Evolutionary conservation across 768 basidiomycete genomes (phyloP).

Genomic region (Pleurotus eryngii): DNA sequence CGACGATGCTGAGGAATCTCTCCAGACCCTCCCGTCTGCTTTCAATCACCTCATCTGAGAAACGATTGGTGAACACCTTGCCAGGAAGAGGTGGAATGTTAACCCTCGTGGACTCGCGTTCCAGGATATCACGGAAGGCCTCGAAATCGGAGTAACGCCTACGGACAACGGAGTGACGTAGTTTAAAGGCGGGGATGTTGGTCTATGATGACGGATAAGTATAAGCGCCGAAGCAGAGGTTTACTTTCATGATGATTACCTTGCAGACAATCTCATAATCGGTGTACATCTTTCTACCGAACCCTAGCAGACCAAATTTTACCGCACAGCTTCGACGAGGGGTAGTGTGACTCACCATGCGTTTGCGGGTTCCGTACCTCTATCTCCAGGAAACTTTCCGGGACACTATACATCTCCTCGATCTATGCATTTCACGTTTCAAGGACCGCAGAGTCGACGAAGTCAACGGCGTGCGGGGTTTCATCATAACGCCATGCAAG

Average conservation of each 20-base stretch:
- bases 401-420: conserved; percentile 98
- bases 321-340: not conserved
- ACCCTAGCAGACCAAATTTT: conserved; percentile 47
- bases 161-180: conserved; percentile 87
- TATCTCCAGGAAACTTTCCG: conserved; percentile 96
- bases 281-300: conserved; percentile 98
- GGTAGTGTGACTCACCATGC: conserved; percentile 58
- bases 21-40: conserved; percentile 88
- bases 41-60: conserved; percentile 98
- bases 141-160: conserved; percentile 92
- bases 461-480: not conserved
- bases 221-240: too few relatives aligned
- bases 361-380: conserved; percentile 97
- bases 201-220: conserved; percentile 51
- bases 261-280: conserved; percentile 99
- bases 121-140: conserved; percentile 96
- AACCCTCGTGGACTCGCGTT: conserved; percentile 94
- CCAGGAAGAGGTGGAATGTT: conserved; percentile 97
- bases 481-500: not conserved
- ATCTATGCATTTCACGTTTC: conserved; percentile 47
- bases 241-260: conserved; percentile 39
- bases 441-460: not conserved
- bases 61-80: conserved; percentile 97
- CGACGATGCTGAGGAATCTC: conserved; percentile 92
- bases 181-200: conserved; percentile 98